phyloP scores from a whole-genome alignment of 169 alveolate genomes.

The Pseudocohnilembus persalinus region DNA sequence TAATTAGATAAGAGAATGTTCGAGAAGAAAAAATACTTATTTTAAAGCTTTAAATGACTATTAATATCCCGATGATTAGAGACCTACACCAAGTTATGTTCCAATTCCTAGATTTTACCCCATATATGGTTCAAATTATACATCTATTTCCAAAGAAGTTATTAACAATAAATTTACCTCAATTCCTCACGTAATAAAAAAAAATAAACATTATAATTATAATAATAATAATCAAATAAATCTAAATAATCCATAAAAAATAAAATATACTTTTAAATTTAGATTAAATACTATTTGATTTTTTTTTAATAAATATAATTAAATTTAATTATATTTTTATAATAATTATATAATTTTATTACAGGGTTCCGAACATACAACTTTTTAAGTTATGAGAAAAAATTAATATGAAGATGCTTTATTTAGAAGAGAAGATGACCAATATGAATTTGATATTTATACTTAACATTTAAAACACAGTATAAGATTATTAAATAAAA shows the following conservation, averaged over 20 bases:
- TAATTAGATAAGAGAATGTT: conserved; percentile 5
- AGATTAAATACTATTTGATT: too few species aligned
- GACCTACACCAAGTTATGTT: conserved; percentile 46
- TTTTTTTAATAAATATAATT: too few species aligned
- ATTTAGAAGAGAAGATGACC: conserved; percentile 48
- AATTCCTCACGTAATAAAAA: conserved; percentile 27
- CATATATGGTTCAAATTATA: background rate
- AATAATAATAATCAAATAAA: too few species aligned
- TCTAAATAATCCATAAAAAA: too few species aligned
- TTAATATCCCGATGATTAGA: conserved; percentile 22
- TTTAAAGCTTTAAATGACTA: conserved; percentile 39
- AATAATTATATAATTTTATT: too few species aligned
- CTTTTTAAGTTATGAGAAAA: conserved; percentile 48
- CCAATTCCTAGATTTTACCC: conserved; percentile 34
- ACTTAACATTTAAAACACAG: background rate
- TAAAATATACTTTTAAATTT: too few species aligned
- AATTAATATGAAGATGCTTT: conserved; percentile 39
- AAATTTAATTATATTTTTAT: too few species aligned
- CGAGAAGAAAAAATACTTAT: conserved; percentile 29
- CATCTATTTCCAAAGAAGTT: conserved; percentile 1
- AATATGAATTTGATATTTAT: conserved; percentile 44
- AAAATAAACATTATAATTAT: too few species aligned
- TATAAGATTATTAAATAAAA: too few species aligned
- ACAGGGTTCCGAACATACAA: conserved; percentile 40
- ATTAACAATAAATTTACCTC: conserved; percentile 14